phyloP scores from a whole-genome alignment of 139 green algal species.

The Chlamydomonas sp. region DNA sequence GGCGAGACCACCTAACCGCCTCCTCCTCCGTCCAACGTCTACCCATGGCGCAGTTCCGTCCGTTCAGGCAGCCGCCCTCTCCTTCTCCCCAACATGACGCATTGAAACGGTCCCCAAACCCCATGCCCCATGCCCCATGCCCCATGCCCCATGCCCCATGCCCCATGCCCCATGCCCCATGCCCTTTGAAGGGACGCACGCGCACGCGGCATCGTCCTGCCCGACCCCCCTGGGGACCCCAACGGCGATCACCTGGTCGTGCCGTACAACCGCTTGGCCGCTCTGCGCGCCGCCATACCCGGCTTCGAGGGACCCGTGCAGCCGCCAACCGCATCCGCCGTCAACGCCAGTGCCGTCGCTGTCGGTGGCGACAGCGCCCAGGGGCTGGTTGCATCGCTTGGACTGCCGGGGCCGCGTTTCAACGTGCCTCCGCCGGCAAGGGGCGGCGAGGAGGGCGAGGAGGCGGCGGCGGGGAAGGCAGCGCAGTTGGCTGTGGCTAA shows the following conservation, averaged over 20 bases:
- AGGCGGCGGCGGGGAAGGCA: neutral
- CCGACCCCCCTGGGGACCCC: neutral
- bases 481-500: slow-evolving; percentile 5
- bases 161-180: neutral
- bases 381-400: neutral
- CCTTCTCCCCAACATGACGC: no score
- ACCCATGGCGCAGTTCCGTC: no score
- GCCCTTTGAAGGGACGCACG: slow-evolving; percentile 10
- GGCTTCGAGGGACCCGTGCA: neutral
- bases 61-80: no score
- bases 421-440: neutral
- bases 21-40: no score
- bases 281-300: neutral
- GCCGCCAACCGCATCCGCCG: neutral
- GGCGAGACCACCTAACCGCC: no score
- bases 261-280: neutral
- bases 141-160: neutral
- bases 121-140: neutral
- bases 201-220: slow-evolving; percentile 13
- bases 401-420: no score
- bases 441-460: neutral
- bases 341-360: neutral
- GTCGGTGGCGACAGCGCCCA: neutral
- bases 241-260: slow-evolving; percentile 35
- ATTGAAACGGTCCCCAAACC: neutral